These are phyloP conservation scores for Flaveria floridana DNA, from an alignment of 140 eudicot species.

Conservation along the genomic window DNA sequence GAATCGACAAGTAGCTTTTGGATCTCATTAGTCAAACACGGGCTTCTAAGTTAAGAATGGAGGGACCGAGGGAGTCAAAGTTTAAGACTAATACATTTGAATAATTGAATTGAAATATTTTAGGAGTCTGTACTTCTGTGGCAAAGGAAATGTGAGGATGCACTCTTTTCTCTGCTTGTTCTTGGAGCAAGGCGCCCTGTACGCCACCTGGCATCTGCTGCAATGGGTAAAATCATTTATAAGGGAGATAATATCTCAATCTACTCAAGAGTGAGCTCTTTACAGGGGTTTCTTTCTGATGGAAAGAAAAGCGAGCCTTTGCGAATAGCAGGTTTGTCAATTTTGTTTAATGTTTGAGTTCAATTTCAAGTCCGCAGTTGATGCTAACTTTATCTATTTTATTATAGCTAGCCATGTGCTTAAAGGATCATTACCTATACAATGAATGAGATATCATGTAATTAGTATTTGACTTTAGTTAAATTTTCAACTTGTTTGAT, in stretches of 20 bases:
- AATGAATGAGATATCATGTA: background rate
- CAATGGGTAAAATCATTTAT: slow-evolving; percentile 76
- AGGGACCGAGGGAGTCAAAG: slow-evolving; percentile 13
- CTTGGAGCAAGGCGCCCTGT: slow-evolving; percentile 95
- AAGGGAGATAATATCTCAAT: slow-evolving; percentile 86
- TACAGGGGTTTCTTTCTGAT: slow-evolving; percentile 93
- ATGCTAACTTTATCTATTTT: slow-evolving; percentile 7
- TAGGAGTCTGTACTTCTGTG: slow-evolving; percentile 84
- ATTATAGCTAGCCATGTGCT: background rate
- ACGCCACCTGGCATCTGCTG: slow-evolving; percentile 92
- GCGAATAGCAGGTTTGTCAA: slow-evolving; percentile 78
- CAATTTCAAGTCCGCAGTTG: background rate
- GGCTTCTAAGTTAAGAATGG: slow-evolving; percentile 10
- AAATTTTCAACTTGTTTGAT: slow-evolving; percentile 12
- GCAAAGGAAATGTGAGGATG: slow-evolving; percentile 97
- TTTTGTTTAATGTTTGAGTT: slow-evolving; percentile 18
- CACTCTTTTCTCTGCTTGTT: slow-evolving; percentile 78
- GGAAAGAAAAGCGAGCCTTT: slow-evolving; percentile 86
- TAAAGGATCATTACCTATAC: slow-evolving; percentile 15
- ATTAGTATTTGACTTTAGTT: slow-evolving; percentile 19
- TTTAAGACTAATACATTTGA: slow-evolving; percentile 16
- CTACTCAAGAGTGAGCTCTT: slow-evolving; percentile 90
- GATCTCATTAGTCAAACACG: background rate
- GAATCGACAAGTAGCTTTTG: slow-evolving; percentile 18
- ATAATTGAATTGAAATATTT: slow-evolving; percentile 4